These are phyloP conservation scores for Ottelia alismoides DNA, from an alignment of 106 monocot genomes.

Conservation along the genomic window DNA sequence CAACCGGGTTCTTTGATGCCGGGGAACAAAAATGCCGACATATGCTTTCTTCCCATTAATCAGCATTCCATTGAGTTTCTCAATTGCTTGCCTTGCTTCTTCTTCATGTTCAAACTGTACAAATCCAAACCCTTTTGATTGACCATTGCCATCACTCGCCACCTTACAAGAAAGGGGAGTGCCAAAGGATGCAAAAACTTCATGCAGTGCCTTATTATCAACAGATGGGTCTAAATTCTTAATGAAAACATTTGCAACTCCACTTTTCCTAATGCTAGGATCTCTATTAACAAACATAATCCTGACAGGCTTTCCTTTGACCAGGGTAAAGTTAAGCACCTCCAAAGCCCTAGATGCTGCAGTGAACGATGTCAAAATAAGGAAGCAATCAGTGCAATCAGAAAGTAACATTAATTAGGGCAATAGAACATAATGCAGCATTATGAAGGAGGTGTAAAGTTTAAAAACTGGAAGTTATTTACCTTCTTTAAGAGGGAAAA, in stretches of 20 bases:
- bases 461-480: too few species aligned
- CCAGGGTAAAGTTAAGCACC: constrained; percentile 3
- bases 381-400: too few species aligned
- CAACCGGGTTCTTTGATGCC: constrained; percentile 21
- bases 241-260: constrained; percentile 12
- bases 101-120: constrained; percentile 52
- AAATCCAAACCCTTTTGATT: constrained; percentile 57
- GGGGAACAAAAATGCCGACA: constrained; percentile 38
- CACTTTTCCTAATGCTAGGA: constrained; percentile 13
- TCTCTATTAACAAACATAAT: constrained; percentile 17
- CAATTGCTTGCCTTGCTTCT: constrained; percentile 33
- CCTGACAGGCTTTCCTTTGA: constrained; percentile 13
- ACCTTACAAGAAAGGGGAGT: constrained; percentile 30
- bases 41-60: constrained; percentile 37
- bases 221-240: constrained; percentile 12
- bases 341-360: constrained; percentile 12
- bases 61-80: constrained; percentile 36
- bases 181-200: constrained; percentile 13
- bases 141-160: constrained; percentile 31
- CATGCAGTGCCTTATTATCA: constrained; percentile 13
- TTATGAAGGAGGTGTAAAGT: too few species aligned
- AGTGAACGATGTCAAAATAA: constrained; percentile 4
- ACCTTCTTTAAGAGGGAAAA: too few species aligned
- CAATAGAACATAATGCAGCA: too few species aligned
- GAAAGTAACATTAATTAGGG: too few species aligned